phyloP scores from a whole-genome alignment of 2,329 filamentous ascomycete genomes.

The Exophiala spinifera region DNA sequence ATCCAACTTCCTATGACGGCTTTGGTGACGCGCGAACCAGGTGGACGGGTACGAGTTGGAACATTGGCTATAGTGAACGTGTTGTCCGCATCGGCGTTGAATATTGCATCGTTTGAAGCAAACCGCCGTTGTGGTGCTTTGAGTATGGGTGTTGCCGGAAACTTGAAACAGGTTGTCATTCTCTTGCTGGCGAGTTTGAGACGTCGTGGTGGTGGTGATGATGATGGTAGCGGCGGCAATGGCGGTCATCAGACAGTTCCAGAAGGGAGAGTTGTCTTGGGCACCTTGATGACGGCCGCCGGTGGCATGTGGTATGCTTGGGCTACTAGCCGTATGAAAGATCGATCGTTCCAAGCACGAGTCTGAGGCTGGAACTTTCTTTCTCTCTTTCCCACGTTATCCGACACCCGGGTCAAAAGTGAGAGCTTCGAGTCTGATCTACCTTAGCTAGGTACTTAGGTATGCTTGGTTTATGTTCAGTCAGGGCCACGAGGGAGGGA shows the following conservation, averaged over 20 bases:
- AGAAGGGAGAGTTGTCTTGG: neutral
- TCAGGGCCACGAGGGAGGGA: no score
- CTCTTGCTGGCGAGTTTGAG: slow-evolving; percentile 3
- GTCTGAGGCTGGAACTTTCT: neutral
- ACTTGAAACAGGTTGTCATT: slow-evolving; percentile 17
- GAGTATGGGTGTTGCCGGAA: slow-evolving; percentile 15
- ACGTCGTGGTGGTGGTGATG: neutral
- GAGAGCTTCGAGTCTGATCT: no score
- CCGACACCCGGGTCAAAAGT: no score
- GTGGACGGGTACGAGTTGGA: neutral
- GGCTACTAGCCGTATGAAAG: neutral
- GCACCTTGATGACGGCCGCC: slow-evolving; percentile 6
- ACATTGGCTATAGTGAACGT: neutral
- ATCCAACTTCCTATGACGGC: neutral
- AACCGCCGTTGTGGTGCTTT: slow-evolving; percentile 14
- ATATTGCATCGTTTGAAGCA: slow-evolving; percentile 17
- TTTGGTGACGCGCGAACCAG: neutral
- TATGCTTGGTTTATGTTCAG: no score
- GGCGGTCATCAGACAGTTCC: neutral
- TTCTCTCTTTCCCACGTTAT: no score
- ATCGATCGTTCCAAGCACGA: neutral
- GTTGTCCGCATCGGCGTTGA: slow-evolving; percentile 10
- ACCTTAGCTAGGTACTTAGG: no score
- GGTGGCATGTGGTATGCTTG: slow-evolving; percentile 13
- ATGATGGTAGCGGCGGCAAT: no score